These are phyloP conservation scores for Pestalotiopsis sp. DNA, from an alignment of 2,329 filamentous ascomycete species.

Conservation along the genomic window DNA sequence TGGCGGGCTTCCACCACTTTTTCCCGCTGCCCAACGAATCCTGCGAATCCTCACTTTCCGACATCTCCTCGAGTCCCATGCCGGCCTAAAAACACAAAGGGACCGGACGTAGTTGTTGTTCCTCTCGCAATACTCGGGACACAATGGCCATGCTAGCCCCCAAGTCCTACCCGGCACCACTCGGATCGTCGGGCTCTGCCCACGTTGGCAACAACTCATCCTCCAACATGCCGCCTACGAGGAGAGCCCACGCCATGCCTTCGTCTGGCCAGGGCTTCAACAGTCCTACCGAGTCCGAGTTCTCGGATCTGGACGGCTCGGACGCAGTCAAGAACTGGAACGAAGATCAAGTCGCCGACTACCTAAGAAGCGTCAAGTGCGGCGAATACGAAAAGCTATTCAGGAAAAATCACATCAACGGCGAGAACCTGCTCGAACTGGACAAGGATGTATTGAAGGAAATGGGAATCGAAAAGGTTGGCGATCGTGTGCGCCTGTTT, in stretches of 20 bases:
- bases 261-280: conserved; percentile 62
- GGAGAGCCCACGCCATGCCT: conserved; percentile 53
- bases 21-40: background rate
- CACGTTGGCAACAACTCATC: conserved; percentile 51
- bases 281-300: conserved; percentile 90
- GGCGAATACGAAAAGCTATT: conserved; percentile 92
- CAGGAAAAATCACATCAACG: conserved; percentile 92
- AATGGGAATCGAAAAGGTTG: conserved; percentile 97
- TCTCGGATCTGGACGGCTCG: conserved; percentile 79
- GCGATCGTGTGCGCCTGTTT: conserved; percentile 90
- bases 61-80: conserved; percentile 17
- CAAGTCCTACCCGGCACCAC: conserved; percentile 68
- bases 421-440: conserved; percentile 94
- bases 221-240: conserved; percentile 52
- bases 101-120: conserved; percentile 3
- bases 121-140: conserved; percentile 12
- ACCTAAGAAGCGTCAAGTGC: conserved; percentile 88
- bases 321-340: conserved; percentile 85
- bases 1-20: background rate
- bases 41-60: background rate
- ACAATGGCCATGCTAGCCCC: conserved; percentile 79
- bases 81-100: conserved; percentile 20
- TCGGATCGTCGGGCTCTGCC: conserved; percentile 48
- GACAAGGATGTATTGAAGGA: conserved; percentile 96
- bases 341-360: conserved; percentile 89